These are phyloP conservation scores for Apiospora malaysiana DNA, from an alignment of 2,329 filamentous ascomycete genomes.

Conservation along the genomic window DNA sequence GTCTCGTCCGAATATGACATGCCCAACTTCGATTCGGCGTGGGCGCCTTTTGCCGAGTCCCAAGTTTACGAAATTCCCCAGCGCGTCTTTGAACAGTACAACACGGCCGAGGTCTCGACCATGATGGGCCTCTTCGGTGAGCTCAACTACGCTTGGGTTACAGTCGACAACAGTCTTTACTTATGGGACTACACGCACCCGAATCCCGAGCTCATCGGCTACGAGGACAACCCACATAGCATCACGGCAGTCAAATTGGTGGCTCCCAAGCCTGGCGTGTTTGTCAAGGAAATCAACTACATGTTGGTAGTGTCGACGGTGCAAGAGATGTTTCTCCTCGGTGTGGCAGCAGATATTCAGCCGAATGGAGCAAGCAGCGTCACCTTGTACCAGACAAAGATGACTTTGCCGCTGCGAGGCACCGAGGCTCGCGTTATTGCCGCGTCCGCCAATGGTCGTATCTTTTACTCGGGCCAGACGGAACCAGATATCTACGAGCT, in stretches of 20 bases:
- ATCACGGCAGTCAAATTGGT: conserved; percentile 93
- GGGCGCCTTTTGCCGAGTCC: conserved; percentile 88
- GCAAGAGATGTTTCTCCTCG: conserved; percentile 84
- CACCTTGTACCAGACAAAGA: conserved; percentile 85
- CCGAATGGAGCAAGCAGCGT: conserved; percentile 75
- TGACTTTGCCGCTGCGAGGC: conserved; percentile 79
- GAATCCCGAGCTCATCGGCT: conserved; percentile 90
- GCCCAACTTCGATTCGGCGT: conserved; percentile 68
- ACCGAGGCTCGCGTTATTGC: conserved; percentile 79
- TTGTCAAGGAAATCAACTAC: conserved; percentile 83
- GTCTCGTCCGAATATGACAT: conserved; percentile 92
- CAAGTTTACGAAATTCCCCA: conserved; percentile 91
- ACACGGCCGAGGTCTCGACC: conserved; percentile 85
- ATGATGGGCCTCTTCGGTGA: conserved; percentile 95
- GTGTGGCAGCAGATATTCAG: conserved; percentile 72
- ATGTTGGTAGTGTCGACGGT: conserved; percentile 89
- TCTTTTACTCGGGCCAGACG: conserved; percentile 85
- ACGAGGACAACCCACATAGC: conserved; percentile 84
- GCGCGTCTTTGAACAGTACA: conserved; percentile 90
- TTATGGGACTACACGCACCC: conserved; percentile 96
- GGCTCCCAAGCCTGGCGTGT: conserved; percentile 84
- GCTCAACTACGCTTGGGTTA: conserved; percentile 93
- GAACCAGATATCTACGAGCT: conserved; percentile 93
- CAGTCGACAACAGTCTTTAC: conserved; percentile 94
- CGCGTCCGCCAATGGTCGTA: conserved; percentile 83